Percentiles rank a stretch among this genome's conserved stretches.
These are phyloP conservation scores for Amesomyces nigricolor DNA, from an alignment of 2,329 filamentous ascomycete species.

Conservation along the genomic window DNA sequence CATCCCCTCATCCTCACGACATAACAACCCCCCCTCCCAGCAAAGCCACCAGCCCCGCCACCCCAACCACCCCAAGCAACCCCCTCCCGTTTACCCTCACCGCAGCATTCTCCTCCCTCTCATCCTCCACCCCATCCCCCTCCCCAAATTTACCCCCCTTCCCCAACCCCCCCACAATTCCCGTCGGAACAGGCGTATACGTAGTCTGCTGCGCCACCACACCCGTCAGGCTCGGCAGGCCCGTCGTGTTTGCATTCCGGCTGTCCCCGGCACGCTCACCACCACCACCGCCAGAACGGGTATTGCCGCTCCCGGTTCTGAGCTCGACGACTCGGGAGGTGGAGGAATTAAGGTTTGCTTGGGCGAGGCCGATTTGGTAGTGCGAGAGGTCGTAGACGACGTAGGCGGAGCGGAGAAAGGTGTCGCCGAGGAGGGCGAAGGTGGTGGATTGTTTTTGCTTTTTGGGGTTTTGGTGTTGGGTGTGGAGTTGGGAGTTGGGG, in stretches of 20 bases:
- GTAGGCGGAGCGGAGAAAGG: constrained; percentile 45
- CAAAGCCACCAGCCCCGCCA: too few species aligned
- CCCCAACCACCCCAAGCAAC: too few species aligned
- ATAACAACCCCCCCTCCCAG: too few species aligned
- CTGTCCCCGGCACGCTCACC: constrained; percentile 17
- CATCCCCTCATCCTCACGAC: too few species aligned
- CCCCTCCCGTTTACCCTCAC: too few species aligned
- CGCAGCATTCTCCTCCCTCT: not conserved
- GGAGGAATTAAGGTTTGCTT: constrained; percentile 46
- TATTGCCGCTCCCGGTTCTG: constrained; percentile 18
- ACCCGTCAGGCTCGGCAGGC: constrained; percentile 41
- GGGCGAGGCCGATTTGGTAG: constrained; percentile 46
- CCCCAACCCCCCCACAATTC: not conserved
- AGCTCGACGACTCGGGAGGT: constrained; percentile 43
- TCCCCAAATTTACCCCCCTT: not conserved
- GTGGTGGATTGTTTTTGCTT: constrained; percentile 6
- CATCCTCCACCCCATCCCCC: not conserved
- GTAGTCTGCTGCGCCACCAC: constrained; percentile 35
- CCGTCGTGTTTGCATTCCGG: constrained; percentile 16
- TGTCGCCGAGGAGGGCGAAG: constrained; percentile 40
- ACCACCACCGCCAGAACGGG: not conserved
- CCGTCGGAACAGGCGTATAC: constrained; percentile 13
- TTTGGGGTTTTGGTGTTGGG: not conserved
- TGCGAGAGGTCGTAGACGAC: constrained; percentile 51
- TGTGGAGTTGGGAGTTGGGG: too few species aligned